Evolutionary conservation across 768 basidiomycete genomes (phyloP).

Genomic region (Krasilnikovozyma curviuscula): DNA sequence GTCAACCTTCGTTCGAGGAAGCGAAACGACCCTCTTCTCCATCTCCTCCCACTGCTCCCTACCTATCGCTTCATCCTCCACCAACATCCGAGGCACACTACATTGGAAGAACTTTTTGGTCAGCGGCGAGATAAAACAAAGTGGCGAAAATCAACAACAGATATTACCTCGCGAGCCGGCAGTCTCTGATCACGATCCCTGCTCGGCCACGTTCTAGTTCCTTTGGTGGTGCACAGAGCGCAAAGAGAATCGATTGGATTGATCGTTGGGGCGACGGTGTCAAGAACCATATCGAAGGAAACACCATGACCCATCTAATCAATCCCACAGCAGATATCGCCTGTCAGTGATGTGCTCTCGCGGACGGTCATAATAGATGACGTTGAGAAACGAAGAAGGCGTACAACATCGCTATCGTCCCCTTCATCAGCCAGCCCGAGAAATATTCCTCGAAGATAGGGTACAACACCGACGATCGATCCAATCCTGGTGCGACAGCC

Average conservation of each 20-base stretch:
- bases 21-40: too few species aligned
- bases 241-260: slow-evolving; percentile 7
- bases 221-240: slow-evolving; percentile 2
- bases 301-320: slow-evolving; percentile 1
- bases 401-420: neutral
- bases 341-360: too few species aligned
- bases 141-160: neutral
- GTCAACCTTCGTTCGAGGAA: too few species aligned
- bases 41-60: slow-evolving; percentile 10
- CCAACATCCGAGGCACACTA: slow-evolving; percentile 6
- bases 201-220: slow-evolving; percentile 2
- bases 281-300: neutral
- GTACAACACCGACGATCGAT: neutral
- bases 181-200: slow-evolving; percentile 9
- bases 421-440: neutral
- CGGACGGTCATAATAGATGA: too few species aligned
- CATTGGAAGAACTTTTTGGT: neutral
- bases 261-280: neutral
- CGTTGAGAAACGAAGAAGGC: too few species aligned
- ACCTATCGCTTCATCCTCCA: slow-evolving; percentile 6
- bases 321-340: too few species aligned
- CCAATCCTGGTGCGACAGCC: slow-evolving; percentile 4
- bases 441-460: slow-evolving; percentile 1
- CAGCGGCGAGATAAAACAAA: neutral
- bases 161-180: slow-evolving; percentile 4